Base-by-base conservation (phyloP, 179 eudicot genomes). In the Actinidia arguta region DNA sequence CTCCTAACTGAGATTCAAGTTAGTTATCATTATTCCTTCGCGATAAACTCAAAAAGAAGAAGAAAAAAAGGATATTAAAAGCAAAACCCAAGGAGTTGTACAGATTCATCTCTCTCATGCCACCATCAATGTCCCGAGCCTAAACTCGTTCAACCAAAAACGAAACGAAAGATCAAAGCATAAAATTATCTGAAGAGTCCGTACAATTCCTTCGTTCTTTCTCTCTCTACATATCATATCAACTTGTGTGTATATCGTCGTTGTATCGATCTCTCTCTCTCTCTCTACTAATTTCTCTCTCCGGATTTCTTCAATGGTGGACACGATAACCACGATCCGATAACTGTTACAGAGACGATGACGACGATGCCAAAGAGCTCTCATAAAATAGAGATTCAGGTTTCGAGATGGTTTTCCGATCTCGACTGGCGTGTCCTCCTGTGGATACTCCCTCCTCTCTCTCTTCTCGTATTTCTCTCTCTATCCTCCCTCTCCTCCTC, bases 401-500 rank as follows among this genome's bases (percentile, higher is more conserved):
- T 87, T 8, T 69, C 90, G 6, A 91, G 75, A 80, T 78, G 86
- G 86, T 42, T 85, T 3, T 44, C 86, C 31, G 93, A 90, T 90
- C 94, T 86, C 5, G 83, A 92, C 73, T 87, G 91, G 85, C 90
- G 89, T 7, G 16, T 91, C 58, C 55, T 90, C 67, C 13, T 92
- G 5, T 51, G 90, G 73, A 81, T 94, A 73, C 70, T 85, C 22
- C 88, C 87, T 1, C 83, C 93, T 36, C 86, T 94, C 82, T 56
- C 90, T 78, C 68, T 90, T 73, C 81, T 89, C 80, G 51, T 90
- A 75, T 89, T 87, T 24, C 69, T 86, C 68, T 85, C 89, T 61
- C 47, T 72, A n/a, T n/a, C n/a, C n/a, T n/a, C n/a, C n/a, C n/a
- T n/a, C 46, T 47, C 79, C 31, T 48, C 70, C 75, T 39, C 79